Evolutionary conservation across 352 stramenopile genomes (phyloP).

Genomic region (Thalassiosira delicatula): DNA sequence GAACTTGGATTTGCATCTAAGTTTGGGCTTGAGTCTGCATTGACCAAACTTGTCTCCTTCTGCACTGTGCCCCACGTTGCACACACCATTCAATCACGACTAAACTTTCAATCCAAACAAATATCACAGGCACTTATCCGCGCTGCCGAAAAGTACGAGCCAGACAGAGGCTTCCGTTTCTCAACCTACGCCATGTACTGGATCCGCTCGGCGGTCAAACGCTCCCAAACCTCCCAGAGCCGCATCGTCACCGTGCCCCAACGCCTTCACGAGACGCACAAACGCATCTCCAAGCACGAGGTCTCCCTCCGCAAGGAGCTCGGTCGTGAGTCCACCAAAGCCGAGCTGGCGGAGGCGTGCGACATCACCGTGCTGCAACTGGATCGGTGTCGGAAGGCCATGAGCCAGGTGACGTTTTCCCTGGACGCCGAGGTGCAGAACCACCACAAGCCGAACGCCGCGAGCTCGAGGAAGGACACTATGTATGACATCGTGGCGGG

Average conservation of each 20-base stretch:
- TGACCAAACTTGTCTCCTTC: too few species aligned
- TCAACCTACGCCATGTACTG: constrained; percentile 87
- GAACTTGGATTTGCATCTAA: too few species aligned
- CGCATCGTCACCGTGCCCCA: constrained; percentile 77
- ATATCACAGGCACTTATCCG: constrained; percentile 81
- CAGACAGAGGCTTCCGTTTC: constrained; percentile 83
- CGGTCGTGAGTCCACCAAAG: constrained; percentile 64
- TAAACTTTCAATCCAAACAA: constrained; percentile 85
- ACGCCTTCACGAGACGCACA: constrained; percentile 82
- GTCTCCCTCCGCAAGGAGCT: constrained; percentile 68
- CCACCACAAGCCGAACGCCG: constrained; percentile 49
- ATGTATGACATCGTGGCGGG: constrained; percentile 72
- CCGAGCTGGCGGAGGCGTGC: constrained; percentile 75
- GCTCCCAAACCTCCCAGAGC: constrained; percentile 79
- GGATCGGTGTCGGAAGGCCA: constrained; percentile 67
- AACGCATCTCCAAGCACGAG: constrained; percentile 77
- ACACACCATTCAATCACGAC: constrained; percentile 74
- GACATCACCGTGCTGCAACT: constrained; percentile 72
- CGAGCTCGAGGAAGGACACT: constrained; percentile 44
- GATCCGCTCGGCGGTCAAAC: constrained; percentile 82
- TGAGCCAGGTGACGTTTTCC: constrained; percentile 72
- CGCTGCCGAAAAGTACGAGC: constrained; percentile 86
- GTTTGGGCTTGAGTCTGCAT: too few species aligned
- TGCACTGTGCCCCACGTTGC: constrained; percentile 6
- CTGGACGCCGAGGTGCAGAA: constrained; percentile 74